Evolutionary conservation across 1,139 yeast genomes (phyloP).

Genomic region (Maudiozyma humilis): DNA sequence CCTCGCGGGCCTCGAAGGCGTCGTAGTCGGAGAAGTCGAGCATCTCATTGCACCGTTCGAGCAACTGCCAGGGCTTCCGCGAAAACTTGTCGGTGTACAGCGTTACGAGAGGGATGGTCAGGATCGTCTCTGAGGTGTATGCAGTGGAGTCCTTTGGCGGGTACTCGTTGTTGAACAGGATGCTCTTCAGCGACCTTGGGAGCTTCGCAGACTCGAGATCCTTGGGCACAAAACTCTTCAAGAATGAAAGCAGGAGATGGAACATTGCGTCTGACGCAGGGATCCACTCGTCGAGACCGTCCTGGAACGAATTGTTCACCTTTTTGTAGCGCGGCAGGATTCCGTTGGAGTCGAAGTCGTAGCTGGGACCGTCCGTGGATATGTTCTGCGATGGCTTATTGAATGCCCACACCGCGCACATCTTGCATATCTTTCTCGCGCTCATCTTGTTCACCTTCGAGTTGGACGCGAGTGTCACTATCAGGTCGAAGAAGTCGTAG

Average conservation of each 20-base stretch:
- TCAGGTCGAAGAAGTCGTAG: conserved; percentile 73
- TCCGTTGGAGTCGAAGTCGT: conserved; percentile 17
- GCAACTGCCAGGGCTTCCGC: conserved; percentile 39
- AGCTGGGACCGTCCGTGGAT: conserved; percentile 8
- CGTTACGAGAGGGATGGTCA: conserved; percentile 61
- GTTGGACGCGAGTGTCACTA: conserved; percentile 75
- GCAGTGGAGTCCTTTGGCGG: conserved; percentile 48
- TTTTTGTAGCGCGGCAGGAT: conserved; percentile 3
- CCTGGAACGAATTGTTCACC: conserved; percentile 41
- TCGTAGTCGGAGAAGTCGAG: conserved; percentile 65
- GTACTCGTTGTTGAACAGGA: conserved; percentile 54
- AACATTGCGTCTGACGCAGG: conserved; percentile 81
- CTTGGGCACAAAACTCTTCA: conserved; percentile 72
- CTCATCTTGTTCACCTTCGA: conserved; percentile 70
- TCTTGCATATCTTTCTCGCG: conserved; percentile 69
- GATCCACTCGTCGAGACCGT: conserved; percentile 72
- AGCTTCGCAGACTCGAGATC: conserved; percentile 43
- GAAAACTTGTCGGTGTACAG: conserved; percentile 58
- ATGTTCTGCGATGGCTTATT: conserved; percentile 29
- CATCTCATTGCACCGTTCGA: conserved; percentile 51
- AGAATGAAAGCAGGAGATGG: conserved; percentile 67
- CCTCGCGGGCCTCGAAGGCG: conserved; percentile 66
- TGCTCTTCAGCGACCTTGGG: conserved; percentile 56
- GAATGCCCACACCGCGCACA: conserved; percentile 90
- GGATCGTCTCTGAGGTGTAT: conserved; percentile 36